A percentile compares a stretch with the other conserved stretches of the same genome.
These are phyloP conservation scores for Funneliformis geosporum DNA, from an alignment of 192 early-diverging fungal species.

Conservation along the genomic window DNA sequence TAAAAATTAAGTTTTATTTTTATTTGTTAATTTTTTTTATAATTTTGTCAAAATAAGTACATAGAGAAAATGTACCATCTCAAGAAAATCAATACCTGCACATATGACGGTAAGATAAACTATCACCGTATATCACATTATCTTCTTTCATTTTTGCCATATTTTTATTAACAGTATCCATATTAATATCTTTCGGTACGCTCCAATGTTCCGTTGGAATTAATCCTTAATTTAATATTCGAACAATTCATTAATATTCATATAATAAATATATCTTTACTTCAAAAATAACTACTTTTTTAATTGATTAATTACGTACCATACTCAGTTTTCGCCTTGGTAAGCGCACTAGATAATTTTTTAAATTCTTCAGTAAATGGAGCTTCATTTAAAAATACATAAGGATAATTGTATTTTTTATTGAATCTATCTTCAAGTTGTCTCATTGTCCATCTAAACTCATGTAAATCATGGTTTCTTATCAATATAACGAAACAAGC, in stretches of 20 bases:
- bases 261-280: not conserved
- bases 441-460: conserved; percentile 59
- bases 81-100: conserved; percentile 51
- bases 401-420: conserved; percentile 76
- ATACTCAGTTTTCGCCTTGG: conserved; percentile 60
- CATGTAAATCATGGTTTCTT: conserved; percentile 67
- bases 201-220: conserved; percentile 79
- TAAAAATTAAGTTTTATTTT: not conserved
- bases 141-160: conserved; percentile 55
- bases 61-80: not conserved
- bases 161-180: conserved; percentile 52
- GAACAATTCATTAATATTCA: not conserved
- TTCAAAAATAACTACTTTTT: not conserved
- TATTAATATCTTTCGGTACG: conserved; percentile 78
- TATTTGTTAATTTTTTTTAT: not conserved
- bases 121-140: conserved; percentile 63
- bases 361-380: conserved; percentile 73
- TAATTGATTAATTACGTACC: conserved; percentile 38
- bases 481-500: conserved; percentile 74
- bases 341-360: conserved; percentile 53
- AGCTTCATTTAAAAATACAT: conserved; percentile 84
- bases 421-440: conserved; percentile 87
- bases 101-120: conserved; percentile 76
- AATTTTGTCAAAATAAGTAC: not conserved
- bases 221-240: conserved; percentile 11